Percentiles rank a stretch among this genome's conserved stretches.
phyloP scores from a whole-genome alignment of 2,329 filamentous ascomycete species.

The Xylariaceae sp. region DNA sequence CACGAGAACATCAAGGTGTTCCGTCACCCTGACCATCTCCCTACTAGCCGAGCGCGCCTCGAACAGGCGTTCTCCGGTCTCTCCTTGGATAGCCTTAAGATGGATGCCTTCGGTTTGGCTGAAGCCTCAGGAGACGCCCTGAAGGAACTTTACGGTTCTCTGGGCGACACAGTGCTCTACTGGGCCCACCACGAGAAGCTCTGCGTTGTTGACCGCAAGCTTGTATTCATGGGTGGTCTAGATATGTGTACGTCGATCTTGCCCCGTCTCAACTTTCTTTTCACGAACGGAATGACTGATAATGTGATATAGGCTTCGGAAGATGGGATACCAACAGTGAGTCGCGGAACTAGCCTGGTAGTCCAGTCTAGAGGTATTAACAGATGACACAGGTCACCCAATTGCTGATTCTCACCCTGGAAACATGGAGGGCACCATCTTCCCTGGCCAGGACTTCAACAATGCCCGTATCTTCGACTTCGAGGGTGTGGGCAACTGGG shows the following conservation, averaged over 20 bases:
- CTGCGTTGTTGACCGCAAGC: constrained; percentile 69
- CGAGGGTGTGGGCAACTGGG: constrained; percentile 68
- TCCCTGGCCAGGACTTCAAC: constrained; percentile 90
- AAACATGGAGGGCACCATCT: constrained; percentile 69
- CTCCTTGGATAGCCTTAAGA: constrained; percentile 37
- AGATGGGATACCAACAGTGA: constrained; percentile 78
- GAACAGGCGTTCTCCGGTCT: constrained; percentile 52
- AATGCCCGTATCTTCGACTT: constrained; percentile 83
- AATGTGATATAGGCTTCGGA: constrained; percentile 56
- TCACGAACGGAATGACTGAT: constrained; percentile 21
- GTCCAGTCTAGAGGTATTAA: constrained; percentile 2
- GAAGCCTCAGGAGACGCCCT: constrained; percentile 68
- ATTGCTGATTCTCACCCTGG: constrained; percentile 79
- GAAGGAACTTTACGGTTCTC: constrained; percentile 74
- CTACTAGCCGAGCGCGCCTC: constrained; percentile 61
- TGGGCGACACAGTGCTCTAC: constrained; percentile 75
- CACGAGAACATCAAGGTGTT: constrained; percentile 86
- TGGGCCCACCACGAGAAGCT: constrained; percentile 96
- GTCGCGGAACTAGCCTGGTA: constrained; percentile 18
- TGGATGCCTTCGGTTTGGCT: constrained; percentile 46
- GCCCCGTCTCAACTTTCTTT: background rate
- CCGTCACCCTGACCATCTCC: constrained; percentile 81
- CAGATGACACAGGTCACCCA: constrained; percentile 51
- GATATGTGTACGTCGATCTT: constrained; percentile 60
- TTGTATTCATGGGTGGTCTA: constrained; percentile 86